Conservation (phyloP, 2,329 filamentous ascomycete species). For the Penicillium sp. region DNA sequence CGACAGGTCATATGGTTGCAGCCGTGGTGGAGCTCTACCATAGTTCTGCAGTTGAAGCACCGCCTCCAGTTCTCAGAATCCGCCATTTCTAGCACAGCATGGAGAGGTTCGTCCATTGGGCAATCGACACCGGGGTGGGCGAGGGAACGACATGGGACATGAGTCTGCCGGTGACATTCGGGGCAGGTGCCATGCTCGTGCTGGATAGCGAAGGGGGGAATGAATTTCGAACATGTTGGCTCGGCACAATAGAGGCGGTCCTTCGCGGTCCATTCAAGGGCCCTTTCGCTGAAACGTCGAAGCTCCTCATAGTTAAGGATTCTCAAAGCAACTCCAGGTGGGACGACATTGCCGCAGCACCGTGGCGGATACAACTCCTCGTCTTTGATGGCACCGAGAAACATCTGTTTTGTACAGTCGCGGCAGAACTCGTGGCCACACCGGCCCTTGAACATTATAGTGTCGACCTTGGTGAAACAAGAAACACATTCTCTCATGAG, state of each 20-base stretch:
- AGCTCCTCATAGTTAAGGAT: constrained; percentile 11
- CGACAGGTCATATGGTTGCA: constrained; percentile 16
- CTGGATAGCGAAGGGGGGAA: constrained; percentile 9
- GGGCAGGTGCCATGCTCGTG: constrained; percentile 11
- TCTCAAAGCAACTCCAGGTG: not conserved
- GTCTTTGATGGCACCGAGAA: constrained; percentile 12
- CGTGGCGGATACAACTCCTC: constrained; percentile 16
- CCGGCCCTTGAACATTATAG: not conserved
- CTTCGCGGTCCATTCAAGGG: constrained; percentile 10
- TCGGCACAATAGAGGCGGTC: constrained; percentile 17
- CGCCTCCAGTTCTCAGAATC: constrained; percentile 5
- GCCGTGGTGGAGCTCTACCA: constrained; percentile 11
- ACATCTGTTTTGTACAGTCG: constrained; percentile 10
- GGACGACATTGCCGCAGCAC: constrained; percentile 11
- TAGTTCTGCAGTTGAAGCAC: constrained; percentile 12
- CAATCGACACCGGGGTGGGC: constrained; percentile 14
- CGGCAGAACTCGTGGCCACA: not conserved
- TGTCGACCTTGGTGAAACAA: not conserved
- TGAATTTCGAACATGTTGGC: constrained; percentile 16
- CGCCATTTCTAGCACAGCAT: constrained; percentile 10
- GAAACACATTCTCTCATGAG: constrained; percentile 1
- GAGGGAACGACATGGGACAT: constrained; percentile 12
- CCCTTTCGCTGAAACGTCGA: constrained; percentile 6
- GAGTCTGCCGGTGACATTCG: constrained; percentile 11
- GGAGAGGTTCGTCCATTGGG: constrained; percentile 10